These are phyloP conservation scores for Yamadazyma philogaea DNA, from an alignment of 805 yeast genomes.

Conservation along the genomic window DNA sequence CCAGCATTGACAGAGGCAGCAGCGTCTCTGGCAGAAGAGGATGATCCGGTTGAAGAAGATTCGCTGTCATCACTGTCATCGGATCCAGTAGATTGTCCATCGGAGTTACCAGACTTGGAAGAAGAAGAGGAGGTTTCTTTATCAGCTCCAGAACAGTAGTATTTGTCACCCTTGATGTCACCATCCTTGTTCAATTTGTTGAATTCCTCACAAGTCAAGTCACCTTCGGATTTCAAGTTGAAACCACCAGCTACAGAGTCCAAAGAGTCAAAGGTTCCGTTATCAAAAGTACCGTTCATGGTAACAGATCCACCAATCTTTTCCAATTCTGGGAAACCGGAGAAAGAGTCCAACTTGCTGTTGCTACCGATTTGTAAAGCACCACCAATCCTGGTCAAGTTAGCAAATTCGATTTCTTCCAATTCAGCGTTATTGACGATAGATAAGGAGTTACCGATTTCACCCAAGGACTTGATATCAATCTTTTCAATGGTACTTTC, in stretches of 20 bases:
- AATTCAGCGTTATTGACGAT: constrained; percentile 72
- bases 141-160: constrained; percentile 65
- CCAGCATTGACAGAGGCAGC: constrained; percentile 16
- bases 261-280: constrained; percentile 72
- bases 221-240: constrained; percentile 69
- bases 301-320: constrained; percentile 86
- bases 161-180: constrained; percentile 87
- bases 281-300: constrained; percentile 74
- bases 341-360: constrained; percentile 60
- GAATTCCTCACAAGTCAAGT: constrained; percentile 79
- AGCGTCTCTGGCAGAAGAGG: constrained; percentile 16
- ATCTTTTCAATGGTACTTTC: constrained; percentile 62
- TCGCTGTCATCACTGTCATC: constrained; percentile 6
- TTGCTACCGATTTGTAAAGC: constrained; percentile 90
- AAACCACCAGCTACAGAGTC: constrained; percentile 90
- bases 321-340: constrained; percentile 70
- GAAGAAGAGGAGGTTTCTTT: constrained; percentile 44
- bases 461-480: constrained; percentile 51
- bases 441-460: constrained; percentile 79
- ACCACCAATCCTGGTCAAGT: constrained; percentile 79
- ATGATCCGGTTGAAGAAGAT: constrained; percentile 22
- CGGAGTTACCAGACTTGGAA: constrained; percentile 31
- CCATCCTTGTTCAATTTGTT: constrained; percentile 69
- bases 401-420: constrained; percentile 62
- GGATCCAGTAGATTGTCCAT: constrained; percentile 26